phyloP scores from a whole-genome alignment of 2,329 filamentous ascomycete species.

The Neofusicoccum ribis region DNA sequence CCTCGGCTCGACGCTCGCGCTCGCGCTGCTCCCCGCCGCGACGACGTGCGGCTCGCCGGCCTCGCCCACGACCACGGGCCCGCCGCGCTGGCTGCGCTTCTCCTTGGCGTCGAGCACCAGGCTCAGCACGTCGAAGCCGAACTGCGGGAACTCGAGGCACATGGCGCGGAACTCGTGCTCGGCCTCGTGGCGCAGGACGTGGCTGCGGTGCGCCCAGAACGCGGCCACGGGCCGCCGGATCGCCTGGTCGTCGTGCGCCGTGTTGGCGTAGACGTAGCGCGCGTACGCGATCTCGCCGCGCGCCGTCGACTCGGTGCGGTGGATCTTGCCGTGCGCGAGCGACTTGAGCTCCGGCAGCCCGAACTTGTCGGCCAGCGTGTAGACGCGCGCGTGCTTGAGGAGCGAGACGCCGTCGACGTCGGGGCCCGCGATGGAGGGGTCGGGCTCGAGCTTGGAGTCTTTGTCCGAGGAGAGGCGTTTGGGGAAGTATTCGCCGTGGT shows the following conservation, averaged over 20 bases:
- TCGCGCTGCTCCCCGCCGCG: neutral
- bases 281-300: slow-evolving; percentile 91
- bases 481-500: slow-evolving; percentile 86
- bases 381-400: slow-evolving; percentile 84
- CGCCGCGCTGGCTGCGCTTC: slow-evolving; percentile 35
- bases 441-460: slow-evolving; percentile 67
- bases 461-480: slow-evolving; percentile 58
- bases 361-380: slow-evolving; percentile 83
- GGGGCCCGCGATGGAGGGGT: slow-evolving; percentile 63
- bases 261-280: slow-evolving; percentile 84
- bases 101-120: slow-evolving; percentile 55
- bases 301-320: slow-evolving; percentile 83
- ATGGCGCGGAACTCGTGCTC: slow-evolving; percentile 81
- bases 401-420: slow-evolving; percentile 82
- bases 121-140: slow-evolving; percentile 87
- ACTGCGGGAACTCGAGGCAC: slow-evolving; percentile 87
- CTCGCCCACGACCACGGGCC: slow-evolving; percentile 21
- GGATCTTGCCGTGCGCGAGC: slow-evolving; percentile 85
- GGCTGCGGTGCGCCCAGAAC: slow-evolving; percentile 82
- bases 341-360: slow-evolving; percentile 65
- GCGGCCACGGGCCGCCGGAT: slow-evolving; percentile 83
- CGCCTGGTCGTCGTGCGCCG: slow-evolving; percentile 64
- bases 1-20: slow-evolving; percentile 26
- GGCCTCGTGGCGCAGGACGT: slow-evolving; percentile 80
- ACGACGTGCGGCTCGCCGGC: slow-evolving; percentile 7